These are phyloP conservation scores for Solanum hybrid DNA, from an alignment of 305 asterid species.

Conservation along the genomic window DNA sequence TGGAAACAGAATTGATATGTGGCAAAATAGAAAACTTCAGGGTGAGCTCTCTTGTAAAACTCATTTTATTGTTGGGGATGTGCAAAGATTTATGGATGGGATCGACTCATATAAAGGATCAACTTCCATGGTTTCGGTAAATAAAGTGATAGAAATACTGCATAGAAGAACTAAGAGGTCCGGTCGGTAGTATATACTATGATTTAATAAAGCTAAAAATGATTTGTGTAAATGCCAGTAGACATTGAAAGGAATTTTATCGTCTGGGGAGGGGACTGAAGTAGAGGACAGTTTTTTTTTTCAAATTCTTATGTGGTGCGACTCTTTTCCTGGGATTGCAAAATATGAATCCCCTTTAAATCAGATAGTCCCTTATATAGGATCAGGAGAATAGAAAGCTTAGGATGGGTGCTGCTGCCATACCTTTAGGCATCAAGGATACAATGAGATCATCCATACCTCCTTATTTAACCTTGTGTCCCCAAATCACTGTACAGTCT, in stretches of 20 bases:
- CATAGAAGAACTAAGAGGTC: not conserved
- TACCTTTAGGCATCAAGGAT: slow-evolving; percentile 1
- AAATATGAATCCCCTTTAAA: not conserved
- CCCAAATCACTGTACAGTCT: not conserved
- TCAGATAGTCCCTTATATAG: not conserved
- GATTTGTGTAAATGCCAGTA: not conserved
- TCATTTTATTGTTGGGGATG: not conserved
- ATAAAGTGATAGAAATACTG: not conserved
- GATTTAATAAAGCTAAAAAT: not conserved
- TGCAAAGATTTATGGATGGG: not conserved
- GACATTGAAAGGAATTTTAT: not conserved
- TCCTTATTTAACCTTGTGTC: not conserved
- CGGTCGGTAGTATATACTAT: not conserved
- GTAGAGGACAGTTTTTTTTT: not conserved
- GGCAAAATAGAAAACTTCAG: not conserved
- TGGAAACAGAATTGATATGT: not conserved
- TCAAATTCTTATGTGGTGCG: not conserved
- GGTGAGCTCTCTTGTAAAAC: not conserved
- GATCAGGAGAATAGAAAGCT: not conserved
- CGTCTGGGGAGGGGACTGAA: not conserved
- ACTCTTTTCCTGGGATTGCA: not conserved
- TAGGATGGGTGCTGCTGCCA: not conserved
- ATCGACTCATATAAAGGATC: not conserved
- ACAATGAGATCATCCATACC: not conserved
- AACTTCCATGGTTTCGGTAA: not conserved